These are phyloP conservation scores for Volvox reticuliferus DNA, from an alignment of 139 green algal genomes.

Conservation along the genomic window DNA sequence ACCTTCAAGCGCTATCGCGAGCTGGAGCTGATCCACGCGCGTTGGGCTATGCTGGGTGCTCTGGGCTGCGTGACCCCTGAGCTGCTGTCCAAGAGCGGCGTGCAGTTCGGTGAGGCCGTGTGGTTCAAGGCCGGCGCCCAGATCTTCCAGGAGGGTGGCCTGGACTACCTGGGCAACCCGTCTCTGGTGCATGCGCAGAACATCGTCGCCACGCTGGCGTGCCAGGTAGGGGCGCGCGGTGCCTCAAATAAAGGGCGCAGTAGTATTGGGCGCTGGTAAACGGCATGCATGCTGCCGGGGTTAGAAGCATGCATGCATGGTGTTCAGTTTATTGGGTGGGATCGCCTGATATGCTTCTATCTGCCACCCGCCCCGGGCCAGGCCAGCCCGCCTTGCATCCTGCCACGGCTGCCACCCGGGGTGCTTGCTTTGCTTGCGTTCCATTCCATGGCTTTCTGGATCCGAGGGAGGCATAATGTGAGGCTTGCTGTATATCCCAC, in stretches of 20 bases:
- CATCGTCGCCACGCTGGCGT: constrained; percentile 92
- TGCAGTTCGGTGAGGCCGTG: constrained; percentile 83
- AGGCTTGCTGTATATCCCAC: background rate
- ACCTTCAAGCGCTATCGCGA: constrained; percentile 88
- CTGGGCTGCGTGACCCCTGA: constrained; percentile 81
- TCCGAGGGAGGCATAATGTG: background rate
- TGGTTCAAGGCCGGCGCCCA: constrained; percentile 98
- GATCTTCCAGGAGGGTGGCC: constrained; percentile 92
- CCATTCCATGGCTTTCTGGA: background rate
- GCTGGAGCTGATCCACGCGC: constrained; percentile 97
- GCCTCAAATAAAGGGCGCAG: background rate
- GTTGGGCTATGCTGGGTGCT: constrained; percentile 97
- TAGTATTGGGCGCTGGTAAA: no score
- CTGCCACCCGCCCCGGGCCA: no score
- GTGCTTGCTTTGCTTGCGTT: background rate
- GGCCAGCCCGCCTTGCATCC: background rate
- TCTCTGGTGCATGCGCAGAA: constrained; percentile 95
- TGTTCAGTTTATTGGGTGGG: background rate
- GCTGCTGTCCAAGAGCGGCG: constrained; percentile 64
- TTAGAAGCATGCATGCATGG: no score
- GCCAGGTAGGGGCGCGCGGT: constrained; percentile 93
- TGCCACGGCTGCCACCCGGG: background rate
- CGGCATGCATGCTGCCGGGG: no score
- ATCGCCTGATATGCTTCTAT: background rate
- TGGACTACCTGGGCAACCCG: constrained; percentile 97